These are phyloP conservation scores for Hymenoscyphus albidus DNA, from an alignment of 2,329 filamentous ascomycete genomes.

Conservation along the genomic window DNA sequence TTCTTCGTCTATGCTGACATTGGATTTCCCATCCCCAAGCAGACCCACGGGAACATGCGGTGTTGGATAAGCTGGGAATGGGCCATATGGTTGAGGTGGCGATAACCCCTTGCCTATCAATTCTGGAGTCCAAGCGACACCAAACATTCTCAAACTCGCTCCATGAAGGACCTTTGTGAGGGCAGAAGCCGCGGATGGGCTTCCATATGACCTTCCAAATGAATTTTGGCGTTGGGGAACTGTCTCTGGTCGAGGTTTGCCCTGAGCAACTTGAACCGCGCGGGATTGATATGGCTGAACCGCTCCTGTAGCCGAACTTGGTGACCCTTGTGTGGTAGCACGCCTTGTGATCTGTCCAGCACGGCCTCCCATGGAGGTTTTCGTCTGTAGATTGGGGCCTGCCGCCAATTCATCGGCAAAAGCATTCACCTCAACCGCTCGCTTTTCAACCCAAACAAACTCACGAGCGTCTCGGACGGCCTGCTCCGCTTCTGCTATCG, in stretches of 20 bases:
- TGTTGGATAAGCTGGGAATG: conserved; percentile 81
- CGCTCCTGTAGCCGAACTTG: conserved; percentile 66
- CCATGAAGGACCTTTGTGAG: conserved; percentile 94
- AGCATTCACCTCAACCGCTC: conserved; percentile 92
- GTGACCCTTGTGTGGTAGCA: conserved; percentile 71
- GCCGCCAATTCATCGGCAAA: conserved; percentile 92
- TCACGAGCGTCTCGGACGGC: conserved; percentile 87
- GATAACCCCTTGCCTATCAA: conserved; percentile 60
- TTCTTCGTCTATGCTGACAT: conserved; percentile 70
- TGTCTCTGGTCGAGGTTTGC: conserved; percentile 56
- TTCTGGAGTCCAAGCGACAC: conserved; percentile 64
- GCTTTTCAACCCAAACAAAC: conserved; percentile 94
- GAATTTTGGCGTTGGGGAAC: conserved; percentile 71
- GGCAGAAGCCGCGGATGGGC: conserved; percentile 78
- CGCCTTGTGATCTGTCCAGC: conserved; percentile 66
- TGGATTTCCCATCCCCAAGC: conserved; percentile 62
- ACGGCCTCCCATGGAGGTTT: conserved; percentile 49
- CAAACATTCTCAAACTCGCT: conserved; percentile 73
- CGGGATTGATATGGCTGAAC: conserved; percentile 64
- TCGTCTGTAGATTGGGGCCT: conserved; percentile 50
- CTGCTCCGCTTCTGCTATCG: conserved; percentile 60
- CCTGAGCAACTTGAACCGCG: conserved; percentile 69
- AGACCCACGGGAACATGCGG: conserved; percentile 58
- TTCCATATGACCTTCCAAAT: conserved; percentile 60
- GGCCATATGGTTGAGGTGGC: conserved; percentile 70